phyloP scores from a whole-genome alignment of 169 alveolate species.

The Eimeria falciformis region DNA sequence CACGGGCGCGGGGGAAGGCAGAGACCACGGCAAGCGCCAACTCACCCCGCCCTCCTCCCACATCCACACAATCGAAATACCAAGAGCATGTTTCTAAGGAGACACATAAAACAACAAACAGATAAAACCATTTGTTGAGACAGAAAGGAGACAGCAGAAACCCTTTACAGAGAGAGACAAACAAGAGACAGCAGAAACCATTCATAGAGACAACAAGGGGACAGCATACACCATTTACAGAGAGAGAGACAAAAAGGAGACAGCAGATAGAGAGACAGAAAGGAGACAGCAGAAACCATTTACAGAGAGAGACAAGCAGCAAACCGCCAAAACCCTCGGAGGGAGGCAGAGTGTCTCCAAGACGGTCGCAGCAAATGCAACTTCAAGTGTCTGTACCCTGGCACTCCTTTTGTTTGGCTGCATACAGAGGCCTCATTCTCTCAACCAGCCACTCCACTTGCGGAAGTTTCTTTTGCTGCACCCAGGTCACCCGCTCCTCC shows the following conservation, averaged over 20 bases:
- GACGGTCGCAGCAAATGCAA: not conserved
- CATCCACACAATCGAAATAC: not conserved
- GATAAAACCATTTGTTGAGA: too few species aligned
- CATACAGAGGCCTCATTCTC: not conserved
- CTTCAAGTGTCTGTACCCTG: not conserved
- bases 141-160: too few species aligned
- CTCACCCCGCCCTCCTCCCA: not conserved
- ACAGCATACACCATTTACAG: not conserved
- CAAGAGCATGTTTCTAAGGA: too few species aligned
- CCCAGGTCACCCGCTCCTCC: not conserved
- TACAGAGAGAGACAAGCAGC: not conserved
- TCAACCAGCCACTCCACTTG: not conserved
- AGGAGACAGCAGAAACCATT: not conserved
- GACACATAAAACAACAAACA: too few species aligned
- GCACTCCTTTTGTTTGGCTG: not conserved
- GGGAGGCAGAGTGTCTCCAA: not conserved
- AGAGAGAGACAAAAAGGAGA: not conserved
- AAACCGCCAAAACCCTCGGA: not conserved
- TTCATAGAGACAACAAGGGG: too few species aligned
- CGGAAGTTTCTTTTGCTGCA: not conserved
- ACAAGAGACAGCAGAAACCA: too few species aligned
- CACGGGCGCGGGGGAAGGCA: not conserved
- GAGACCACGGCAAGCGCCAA: not conserved
- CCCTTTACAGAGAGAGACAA: too few species aligned
- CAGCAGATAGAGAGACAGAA: too few species aligned